Evolutionary conservation across 768 basidiomycete genomes (phyloP).

Genomic region (Botryobasidium botryosum): DNA sequence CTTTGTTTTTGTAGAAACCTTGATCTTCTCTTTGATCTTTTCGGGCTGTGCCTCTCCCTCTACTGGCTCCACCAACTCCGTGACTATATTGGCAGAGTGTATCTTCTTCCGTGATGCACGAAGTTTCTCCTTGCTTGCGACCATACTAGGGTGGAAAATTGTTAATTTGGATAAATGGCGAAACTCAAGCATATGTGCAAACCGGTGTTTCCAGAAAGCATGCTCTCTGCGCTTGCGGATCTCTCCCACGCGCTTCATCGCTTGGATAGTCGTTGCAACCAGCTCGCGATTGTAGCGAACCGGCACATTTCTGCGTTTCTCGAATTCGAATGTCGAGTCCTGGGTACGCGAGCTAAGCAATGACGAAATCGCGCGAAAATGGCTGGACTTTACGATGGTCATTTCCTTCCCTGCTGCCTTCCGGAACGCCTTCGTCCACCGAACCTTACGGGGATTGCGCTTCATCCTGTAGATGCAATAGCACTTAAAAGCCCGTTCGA

Average conservation of each 20-base stretch:
- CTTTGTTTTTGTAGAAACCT: constrained; percentile 33
- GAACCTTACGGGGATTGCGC: constrained; percentile 94
- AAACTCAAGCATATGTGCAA: constrained; percentile 8
- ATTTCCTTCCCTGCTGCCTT: constrained; percentile 99
- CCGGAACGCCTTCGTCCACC: constrained; percentile 99
- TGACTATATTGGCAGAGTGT: constrained; percentile 8
- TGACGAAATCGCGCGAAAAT: neutral
- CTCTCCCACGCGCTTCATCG: constrained; percentile 89
- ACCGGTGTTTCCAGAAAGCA: constrained; percentile 85
- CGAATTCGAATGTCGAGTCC: constrained; percentile 98
- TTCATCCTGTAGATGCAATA: constrained; percentile 57
- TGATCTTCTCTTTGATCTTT: constrained; percentile 57
- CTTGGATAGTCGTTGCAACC: constrained; percentile 81
- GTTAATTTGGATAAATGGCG: neutral
- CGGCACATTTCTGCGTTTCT: constrained; percentile 95
- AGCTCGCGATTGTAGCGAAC: constrained; percentile 94
- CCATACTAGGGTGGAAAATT: constrained; percentile 9
- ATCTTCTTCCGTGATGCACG: constrained; percentile 14
- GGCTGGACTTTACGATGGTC: constrained; percentile 62
- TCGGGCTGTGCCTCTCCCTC: constrained; percentile 7
- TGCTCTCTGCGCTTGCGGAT: constrained; percentile 81
- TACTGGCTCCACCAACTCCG: constrained; percentile 52
- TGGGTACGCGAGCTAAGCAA: constrained; percentile 19
- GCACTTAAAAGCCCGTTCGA: too few relatives aligned
- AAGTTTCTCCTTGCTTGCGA: constrained; percentile 27